These are phyloP conservation scores for Ascochyta fabae DNA, from an alignment of 2,329 filamentous ascomycete genomes.

Conservation along the genomic window DNA sequence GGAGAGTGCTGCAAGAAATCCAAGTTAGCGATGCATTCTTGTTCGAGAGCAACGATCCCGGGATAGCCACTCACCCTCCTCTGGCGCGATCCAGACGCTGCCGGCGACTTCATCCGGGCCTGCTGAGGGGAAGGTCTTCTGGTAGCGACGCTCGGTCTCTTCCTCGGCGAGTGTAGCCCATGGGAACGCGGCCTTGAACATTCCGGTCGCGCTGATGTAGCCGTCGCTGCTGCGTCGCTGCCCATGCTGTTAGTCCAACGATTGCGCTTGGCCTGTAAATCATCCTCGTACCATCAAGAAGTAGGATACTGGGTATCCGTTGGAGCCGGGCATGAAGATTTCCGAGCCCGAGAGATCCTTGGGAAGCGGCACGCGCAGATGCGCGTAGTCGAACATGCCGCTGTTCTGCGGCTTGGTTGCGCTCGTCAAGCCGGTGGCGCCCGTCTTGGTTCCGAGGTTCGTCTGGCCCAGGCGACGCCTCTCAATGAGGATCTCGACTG, in stretches of 20 bases:
- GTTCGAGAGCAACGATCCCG: not conserved
- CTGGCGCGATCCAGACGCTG: conserved; percentile 93
- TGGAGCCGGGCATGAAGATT: conserved; percentile 79
- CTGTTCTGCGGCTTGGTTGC: conserved; percentile 76
- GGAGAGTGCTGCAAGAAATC: conserved; percentile 68
- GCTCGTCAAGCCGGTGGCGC: conserved; percentile 71
- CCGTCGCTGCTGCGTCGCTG: conserved; percentile 83
- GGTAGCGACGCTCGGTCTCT: conserved; percentile 77
- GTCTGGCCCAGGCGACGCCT: conserved; percentile 92
- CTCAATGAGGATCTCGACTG: conserved; percentile 69
- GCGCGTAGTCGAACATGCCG: conserved; percentile 92
- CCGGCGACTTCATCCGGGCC: conserved; percentile 92
- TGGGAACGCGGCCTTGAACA: conserved; percentile 91
- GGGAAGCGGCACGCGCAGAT: conserved; percentile 88
- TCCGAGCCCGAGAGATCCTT: conserved; percentile 87
- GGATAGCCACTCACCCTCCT: conserved; percentile 60
- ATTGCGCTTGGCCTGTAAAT: conserved; percentile 18
- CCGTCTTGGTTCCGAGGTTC: conserved; percentile 82
- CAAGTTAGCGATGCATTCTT: conserved; percentile 27
- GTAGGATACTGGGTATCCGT: conserved; percentile 80
- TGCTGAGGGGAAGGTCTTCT: conserved; percentile 82
- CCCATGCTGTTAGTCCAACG: conserved; percentile 35
- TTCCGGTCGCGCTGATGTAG: conserved; percentile 83
- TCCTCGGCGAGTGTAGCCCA: conserved; percentile 77
- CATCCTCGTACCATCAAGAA: conserved; percentile 78